phyloP scores from a whole-genome alignment of 116 monocot species.

The Iris pallida region DNA sequence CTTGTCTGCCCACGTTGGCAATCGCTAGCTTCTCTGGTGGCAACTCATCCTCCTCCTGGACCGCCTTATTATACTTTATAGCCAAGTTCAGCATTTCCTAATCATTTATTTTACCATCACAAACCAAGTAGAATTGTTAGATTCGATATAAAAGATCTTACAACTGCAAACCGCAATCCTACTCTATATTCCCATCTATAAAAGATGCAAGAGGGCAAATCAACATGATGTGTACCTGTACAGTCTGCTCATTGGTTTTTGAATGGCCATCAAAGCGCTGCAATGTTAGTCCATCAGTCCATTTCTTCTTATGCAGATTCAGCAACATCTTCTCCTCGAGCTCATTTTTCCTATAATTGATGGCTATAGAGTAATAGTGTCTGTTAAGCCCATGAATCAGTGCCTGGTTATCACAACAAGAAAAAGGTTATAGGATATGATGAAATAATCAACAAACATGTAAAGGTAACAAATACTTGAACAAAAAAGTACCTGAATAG shows the following conservation, averaged over 20 bases:
- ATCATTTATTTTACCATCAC: neutral
- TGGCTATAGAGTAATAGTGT: slow-evolving; percentile 94
- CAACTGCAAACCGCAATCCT: neutral
- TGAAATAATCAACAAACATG: neutral
- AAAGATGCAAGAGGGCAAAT: neutral
- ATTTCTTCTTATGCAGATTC: slow-evolving; percentile 86
- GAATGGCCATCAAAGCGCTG: slow-evolving; percentile 73
- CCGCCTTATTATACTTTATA: slow-evolving; percentile 89
- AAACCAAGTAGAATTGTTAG: neutral
- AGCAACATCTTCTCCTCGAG: slow-evolving; percentile 95
- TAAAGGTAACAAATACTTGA: neutral
- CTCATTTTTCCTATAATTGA: slow-evolving; percentile 90
- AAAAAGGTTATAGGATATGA: neutral
- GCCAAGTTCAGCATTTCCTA: slow-evolving; percentile 90
- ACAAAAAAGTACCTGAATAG: slow-evolving; percentile 54
- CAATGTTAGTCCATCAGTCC: slow-evolving; percentile 83
- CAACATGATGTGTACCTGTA: slow-evolving; percentile 39
- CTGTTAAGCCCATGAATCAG: slow-evolving; percentile 88
- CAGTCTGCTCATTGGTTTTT: slow-evolving; percentile 83
- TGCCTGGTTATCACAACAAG: slow-evolving; percentile 36
- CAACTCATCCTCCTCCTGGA: slow-evolving; percentile 90
- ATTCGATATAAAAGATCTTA: neutral
- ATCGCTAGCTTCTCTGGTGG: slow-evolving; percentile 92
- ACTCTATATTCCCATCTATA: neutral
- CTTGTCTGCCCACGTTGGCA: slow-evolving; percentile 86